Percentiles rank a stretch among this genome's conserved stretches.
These are phyloP conservation scores for Pseudofabraea citricarpa DNA, from an alignment of 2,329 filamentous ascomycete genomes.

Conservation along the genomic window DNA sequence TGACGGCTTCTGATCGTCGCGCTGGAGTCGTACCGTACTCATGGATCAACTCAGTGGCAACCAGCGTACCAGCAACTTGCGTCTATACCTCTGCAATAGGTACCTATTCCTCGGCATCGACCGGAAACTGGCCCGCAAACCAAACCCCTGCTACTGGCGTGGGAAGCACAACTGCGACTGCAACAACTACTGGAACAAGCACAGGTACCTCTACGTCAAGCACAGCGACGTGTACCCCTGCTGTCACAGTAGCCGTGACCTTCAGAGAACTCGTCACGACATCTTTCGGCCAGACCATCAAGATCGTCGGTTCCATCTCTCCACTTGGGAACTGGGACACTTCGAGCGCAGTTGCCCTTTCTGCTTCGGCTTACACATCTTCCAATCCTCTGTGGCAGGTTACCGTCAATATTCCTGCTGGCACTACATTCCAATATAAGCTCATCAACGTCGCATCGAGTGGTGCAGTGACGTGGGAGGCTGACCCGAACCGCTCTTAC, in stretches of 20 bases:
- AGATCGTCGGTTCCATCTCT: constrained; percentile 53
- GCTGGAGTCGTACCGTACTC: constrained; percentile 49
- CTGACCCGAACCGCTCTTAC: constrained; percentile 28
- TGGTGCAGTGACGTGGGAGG: constrained; percentile 57
- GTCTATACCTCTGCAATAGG: constrained; percentile 40
- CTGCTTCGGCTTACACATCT: constrained; percentile 52
- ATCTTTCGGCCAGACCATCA: constrained; percentile 56
- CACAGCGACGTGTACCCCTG: constrained; percentile 1
- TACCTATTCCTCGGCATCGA: constrained; percentile 42
- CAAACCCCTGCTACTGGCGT: constrained; percentile 20
- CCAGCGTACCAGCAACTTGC: constrained; percentile 46
- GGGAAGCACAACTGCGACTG: constrained; percentile 11
- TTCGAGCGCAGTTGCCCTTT: constrained; percentile 46
- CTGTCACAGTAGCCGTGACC: constrained; percentile 40
- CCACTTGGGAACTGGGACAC: constrained; percentile 60
- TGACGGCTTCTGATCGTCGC: constrained; percentile 57
- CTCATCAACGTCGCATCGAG: constrained; percentile 54
- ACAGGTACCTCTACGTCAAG: constrained; percentile 8
- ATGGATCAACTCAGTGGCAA: constrained; percentile 45
- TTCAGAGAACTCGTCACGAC: constrained; percentile 57
- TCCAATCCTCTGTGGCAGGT: constrained; percentile 56
- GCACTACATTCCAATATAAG: constrained; percentile 59
- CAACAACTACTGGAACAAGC: constrained; percentile 5
- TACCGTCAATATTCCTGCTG: constrained; percentile 48
- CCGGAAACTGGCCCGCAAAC: constrained; percentile 41